Conservation (phyloP, 2,329 filamentous ascomycete species). For the Colletotrichum falcatum region DNA sequence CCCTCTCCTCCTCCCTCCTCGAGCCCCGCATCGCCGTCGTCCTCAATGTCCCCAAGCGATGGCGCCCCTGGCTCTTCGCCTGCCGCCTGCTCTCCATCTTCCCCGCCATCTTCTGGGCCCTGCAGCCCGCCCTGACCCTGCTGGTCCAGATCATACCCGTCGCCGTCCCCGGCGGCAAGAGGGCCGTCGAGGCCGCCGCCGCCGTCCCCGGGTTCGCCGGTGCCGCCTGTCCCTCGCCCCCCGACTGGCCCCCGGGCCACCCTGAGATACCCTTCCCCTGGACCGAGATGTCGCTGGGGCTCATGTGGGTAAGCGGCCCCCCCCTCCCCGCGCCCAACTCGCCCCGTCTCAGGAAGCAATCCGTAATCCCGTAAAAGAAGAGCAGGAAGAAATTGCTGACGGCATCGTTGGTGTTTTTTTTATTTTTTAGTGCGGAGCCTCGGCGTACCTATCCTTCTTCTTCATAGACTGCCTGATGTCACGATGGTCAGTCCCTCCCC, state of each 20-base stretch:
- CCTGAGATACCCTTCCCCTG: conserved; percentile 54
- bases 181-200: conserved; percentile 21
- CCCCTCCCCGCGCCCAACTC: no score
- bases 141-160: conserved; percentile 70
- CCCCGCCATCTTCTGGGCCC: conserved; percentile 78
- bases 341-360: no score
- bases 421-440: conserved; percentile 80
- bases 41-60: conserved; percentile 77
- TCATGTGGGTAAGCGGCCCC: conserved; percentile 73
- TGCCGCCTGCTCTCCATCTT: conserved; percentile 78
- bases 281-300: conserved; percentile 77
- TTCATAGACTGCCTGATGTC: conserved; percentile 90
- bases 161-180: conserved; percentile 44
- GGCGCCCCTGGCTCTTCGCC: conserved; percentile 79
- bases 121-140: conserved; percentile 76
- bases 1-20: conserved; percentile 59
- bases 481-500: conserved; percentile 68
- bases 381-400: conserved; percentile 22
- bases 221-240: conserved; percentile 47
- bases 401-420: conserved; percentile 32
- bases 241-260: conserved; percentile 31
- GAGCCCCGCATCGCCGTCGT: conserved; percentile 84
- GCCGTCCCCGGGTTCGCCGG: conserved; percentile 59
- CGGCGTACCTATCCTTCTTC: conserved; percentile 83
- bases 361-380: not conserved